Evolutionary conservation across 192 early-diverging fungal species (phyloP), one percentile per base, ranked within the genome.

Genomic region (Pilaira anomala): DNA sequence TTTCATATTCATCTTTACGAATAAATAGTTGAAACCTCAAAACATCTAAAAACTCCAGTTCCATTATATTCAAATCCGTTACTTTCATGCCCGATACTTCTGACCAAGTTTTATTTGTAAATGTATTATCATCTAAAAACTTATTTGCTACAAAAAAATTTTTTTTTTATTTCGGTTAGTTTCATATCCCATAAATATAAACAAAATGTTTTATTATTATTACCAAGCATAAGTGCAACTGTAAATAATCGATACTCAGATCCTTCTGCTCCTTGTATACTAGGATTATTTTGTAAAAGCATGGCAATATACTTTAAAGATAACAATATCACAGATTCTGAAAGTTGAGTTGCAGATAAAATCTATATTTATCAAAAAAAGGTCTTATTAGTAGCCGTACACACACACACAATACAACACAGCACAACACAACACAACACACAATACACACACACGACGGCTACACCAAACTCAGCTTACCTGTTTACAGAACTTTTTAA

Each of bases 51-150:
- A 94, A 91, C 69, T 93, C 91, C 52, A 91, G 79, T 79, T 91
- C 91, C 76, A 92, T 88, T 26, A 90, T 85, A 56, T 88, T 87
- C 24, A 95, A 74, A 68, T 95, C 91, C 49, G 80, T 71, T 42
- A 91, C 81, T 12, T 90, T 90, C 72, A 95, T 90, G 26, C 85
- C 80, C n/a, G 87, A 89, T 13, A 95, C 86, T 67, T 91, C 87
- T 13, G 88, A 83, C 93, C 93, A 95, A 1, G 93, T 93, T 73
- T 86, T 82, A 71, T 91, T 93, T 19, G 92, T 88, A 64, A 89
- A 95, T 16, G 91, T 93, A 76, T 94, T 92, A 74, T 95, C 93
- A 48, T 91, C 85, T n/a, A 90, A 76, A 46, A 84, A 85, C 60
- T 94, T 94, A 83, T 90, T 92, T 33, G 88, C 86, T 76, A 53